phyloP scores from a whole-genome alignment of 2,329 filamentous ascomycete genomes.

The Fusarium sp. region DNA sequence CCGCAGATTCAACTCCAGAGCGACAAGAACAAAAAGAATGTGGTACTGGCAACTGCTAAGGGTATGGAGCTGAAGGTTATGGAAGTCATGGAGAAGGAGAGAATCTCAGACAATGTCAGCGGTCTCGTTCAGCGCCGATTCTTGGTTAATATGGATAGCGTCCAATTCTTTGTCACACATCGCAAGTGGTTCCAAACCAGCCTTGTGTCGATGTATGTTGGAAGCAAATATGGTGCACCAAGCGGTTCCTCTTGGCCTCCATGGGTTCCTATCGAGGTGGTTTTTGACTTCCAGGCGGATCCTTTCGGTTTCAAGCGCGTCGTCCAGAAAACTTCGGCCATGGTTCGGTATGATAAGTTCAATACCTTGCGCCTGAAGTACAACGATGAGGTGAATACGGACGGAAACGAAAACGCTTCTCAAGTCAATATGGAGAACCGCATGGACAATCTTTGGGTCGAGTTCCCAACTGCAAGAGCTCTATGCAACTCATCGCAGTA shows the following conservation, averaged over 20 bases:
- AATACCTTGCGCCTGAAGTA: slow-evolving; percentile 97
- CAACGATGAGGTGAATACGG: slow-evolving; percentile 87
- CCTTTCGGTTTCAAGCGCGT: slow-evolving; percentile 98
- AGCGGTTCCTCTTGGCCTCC: slow-evolving; percentile 92
- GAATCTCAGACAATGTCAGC: slow-evolving; percentile 91
- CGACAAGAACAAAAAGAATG: slow-evolving; percentile 96
- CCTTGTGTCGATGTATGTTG: slow-evolving; percentile 91
- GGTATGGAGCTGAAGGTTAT: slow-evolving; percentile 98
- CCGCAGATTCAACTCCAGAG: slow-evolving; percentile 98
- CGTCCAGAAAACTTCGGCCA: slow-evolving; percentile 95
- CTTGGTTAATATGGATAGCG: slow-evolving; percentile 94
- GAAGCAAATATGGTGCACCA: slow-evolving; percentile 89
- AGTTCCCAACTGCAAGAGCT: slow-evolving; percentile 93
- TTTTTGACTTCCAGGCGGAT: slow-evolving; percentile 94
- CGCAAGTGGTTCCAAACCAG: slow-evolving; percentile 88
- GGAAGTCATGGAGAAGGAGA: slow-evolving; percentile 96
- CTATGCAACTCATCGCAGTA: slow-evolving; percentile 98
- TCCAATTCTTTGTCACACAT: slow-evolving; percentile 97
- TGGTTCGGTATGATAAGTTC: slow-evolving; percentile 96
- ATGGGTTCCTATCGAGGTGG: slow-evolving; percentile 98
- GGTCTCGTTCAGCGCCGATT: slow-evolving; percentile 95
- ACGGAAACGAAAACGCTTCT: slow-evolving; percentile 61
- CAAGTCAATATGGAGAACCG: slow-evolving; percentile 73
- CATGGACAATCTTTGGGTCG: slow-evolving; percentile 97
- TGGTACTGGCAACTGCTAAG: slow-evolving; percentile 96